Conservation (phyloP, 768 basidiomycete genomes). For the Leccinum ochraceum region DNA sequence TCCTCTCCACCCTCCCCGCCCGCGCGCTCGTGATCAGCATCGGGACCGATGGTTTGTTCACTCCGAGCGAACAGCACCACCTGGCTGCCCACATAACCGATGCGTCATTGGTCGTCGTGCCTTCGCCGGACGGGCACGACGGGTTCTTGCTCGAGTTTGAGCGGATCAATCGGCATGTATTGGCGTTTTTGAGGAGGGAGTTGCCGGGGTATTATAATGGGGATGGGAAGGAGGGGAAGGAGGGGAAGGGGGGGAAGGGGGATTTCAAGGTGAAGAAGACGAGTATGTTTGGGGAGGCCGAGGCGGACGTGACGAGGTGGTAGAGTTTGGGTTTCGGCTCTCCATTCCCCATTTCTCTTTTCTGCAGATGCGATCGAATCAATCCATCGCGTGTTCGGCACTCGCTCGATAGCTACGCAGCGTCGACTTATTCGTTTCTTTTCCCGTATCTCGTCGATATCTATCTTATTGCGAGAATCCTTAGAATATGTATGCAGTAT, state of each 20-base stretch:
- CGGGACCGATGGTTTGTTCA: slow-evolving; percentile 93
- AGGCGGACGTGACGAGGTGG: slow-evolving; percentile 90
- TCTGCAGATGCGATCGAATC: no score
- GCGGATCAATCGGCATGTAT: slow-evolving; percentile 79
- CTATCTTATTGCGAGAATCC: background rate
- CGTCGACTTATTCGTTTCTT: background rate
- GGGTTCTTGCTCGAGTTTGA: slow-evolving; percentile 97
- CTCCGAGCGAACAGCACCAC: slow-evolving; percentile 82
- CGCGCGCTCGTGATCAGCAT: slow-evolving; percentile 86
- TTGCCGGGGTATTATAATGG: slow-evolving; percentile 66
- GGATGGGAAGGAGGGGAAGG: slow-evolving; percentile 4
- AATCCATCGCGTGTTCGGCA: no score
- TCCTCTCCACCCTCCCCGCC: slow-evolving; percentile 71
- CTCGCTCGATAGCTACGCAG: background rate
- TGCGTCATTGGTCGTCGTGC: slow-evolving; percentile 80
- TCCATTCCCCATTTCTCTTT: background rate
- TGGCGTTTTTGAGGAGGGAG: slow-evolving; percentile 68
- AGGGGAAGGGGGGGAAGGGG: slow-evolving; percentile 18
- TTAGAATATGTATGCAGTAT: background rate
- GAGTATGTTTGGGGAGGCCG: slow-evolving; percentile 96
- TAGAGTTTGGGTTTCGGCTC: slow-evolving; percentile 33
- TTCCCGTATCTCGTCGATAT: background rate
- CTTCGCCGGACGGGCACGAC: slow-evolving; percentile 90
- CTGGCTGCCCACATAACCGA: slow-evolving; percentile 79
- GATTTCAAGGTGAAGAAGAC: slow-evolving; percentile 85